A percentile compares a stretch with the other conserved stretches of the same genome.
Evolutionary conservation across 768 basidiomycete genomes (phyloP).

Genomic region (Pulveroboletus sp.): DNA sequence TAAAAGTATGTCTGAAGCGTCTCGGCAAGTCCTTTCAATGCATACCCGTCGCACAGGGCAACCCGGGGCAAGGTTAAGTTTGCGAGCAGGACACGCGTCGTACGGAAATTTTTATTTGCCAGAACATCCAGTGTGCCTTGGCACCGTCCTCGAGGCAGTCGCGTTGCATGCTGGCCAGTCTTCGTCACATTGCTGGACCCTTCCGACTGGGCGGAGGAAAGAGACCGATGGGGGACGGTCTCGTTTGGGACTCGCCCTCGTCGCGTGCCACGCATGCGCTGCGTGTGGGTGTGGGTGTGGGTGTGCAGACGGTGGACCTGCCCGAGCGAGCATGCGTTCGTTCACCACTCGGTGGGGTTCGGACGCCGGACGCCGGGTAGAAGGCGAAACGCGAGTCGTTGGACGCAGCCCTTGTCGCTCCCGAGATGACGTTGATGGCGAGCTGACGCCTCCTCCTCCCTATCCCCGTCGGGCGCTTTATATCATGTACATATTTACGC

Average conservation of each 20-base stretch:
- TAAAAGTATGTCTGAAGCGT: conserved; percentile 12
- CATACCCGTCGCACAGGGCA: conserved; percentile 11
- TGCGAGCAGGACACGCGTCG: conserved; percentile 19
- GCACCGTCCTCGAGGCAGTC: conserved; percentile 33
- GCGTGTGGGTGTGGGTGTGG: not conserved
- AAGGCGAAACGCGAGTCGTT: not conserved
- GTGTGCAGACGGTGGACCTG: not conserved
- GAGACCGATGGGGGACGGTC: conserved; percentile 8
- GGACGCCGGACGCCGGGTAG: conserved; percentile 1
- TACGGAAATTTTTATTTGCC: conserved; percentile 29
- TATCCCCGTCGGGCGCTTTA: conserved; percentile 19
- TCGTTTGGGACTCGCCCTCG: conserved; percentile 9
- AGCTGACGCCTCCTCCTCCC: conserved; percentile 3
- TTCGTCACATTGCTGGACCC: conserved; percentile 14
- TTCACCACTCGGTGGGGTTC: not conserved
- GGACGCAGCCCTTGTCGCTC: conserved; percentile 20
- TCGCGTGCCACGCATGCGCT: conserved; percentile 6
- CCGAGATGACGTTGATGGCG: conserved; percentile 22
- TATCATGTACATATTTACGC: conserved; percentile 5
- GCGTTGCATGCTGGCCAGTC: conserved; percentile 22
- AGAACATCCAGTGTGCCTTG: conserved; percentile 23
- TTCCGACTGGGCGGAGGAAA: conserved; percentile 12
- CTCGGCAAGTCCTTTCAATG: conserved; percentile 11
- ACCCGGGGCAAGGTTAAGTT: conserved; percentile 31
- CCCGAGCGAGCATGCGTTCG: not conserved